Conservation (phyloP, 2,329 filamentous ascomycete species). For the Aspergillus sp. region DNA sequence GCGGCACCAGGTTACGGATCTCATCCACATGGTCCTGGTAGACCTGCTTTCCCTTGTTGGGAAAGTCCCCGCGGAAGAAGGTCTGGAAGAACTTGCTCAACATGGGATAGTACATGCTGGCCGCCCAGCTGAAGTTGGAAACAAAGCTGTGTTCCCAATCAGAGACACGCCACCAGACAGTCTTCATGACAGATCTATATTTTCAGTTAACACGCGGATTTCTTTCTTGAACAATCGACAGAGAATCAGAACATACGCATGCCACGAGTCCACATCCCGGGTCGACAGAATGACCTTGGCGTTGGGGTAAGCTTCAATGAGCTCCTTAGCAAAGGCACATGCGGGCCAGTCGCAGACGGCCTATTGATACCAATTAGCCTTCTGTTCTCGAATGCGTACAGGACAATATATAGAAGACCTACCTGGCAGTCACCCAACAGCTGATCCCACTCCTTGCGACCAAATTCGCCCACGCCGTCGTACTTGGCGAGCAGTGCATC, state of each 20-base stretch:
- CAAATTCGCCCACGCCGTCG: conserved; percentile 54
- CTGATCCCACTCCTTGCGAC: conserved; percentile 60
- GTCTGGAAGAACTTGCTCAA: conserved; percentile 60
- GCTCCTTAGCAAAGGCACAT: conserved; percentile 59
- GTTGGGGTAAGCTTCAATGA: conserved; percentile 63
- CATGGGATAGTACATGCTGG: conserved; percentile 62
- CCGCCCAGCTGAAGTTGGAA: conserved; percentile 55
- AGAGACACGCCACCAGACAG: conserved; percentile 58
- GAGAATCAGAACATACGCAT: conserved; percentile 29
- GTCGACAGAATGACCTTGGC: conserved; percentile 63
- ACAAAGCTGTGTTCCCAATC: conserved; percentile 53
- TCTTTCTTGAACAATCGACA: background rate
- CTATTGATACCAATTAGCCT: conserved; percentile 18
- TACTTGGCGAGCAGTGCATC: conserved; percentile 58
- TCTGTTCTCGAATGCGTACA: too few relatives aligned
- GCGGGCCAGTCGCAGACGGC: conserved; percentile 63
- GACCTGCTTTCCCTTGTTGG: conserved; percentile 55
- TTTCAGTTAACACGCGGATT: background rate
- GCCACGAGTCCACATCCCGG: conserved; percentile 59
- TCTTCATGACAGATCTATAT: conserved; percentile 53
- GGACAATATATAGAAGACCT: background rate
- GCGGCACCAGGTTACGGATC: conserved; percentile 41
- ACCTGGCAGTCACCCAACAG: conserved; percentile 55
- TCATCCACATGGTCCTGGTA: conserved; percentile 51
- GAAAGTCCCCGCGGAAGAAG: conserved; percentile 62